Percentiles rank a stretch among this genome's conserved stretches.
These are phyloP conservation scores for Colletotrichum neosansevieriae DNA, from an alignment of 2,329 filamentous ascomycete species.

Conservation along the genomic window DNA sequence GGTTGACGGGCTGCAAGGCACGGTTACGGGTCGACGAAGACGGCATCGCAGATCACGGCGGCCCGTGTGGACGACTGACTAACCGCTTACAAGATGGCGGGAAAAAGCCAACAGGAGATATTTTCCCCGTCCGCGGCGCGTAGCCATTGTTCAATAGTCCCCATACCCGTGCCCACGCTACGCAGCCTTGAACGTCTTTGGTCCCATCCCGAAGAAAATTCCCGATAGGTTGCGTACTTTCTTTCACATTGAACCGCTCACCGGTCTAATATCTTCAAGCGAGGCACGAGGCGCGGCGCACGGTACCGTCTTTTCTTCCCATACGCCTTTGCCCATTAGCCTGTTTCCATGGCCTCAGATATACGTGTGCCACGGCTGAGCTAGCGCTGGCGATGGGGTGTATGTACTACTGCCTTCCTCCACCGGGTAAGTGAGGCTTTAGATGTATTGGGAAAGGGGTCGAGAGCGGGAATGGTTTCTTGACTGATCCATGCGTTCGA, in stretches of 20 bases:
- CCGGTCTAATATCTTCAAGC: background rate
- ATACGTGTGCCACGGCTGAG: constrained; percentile 5
- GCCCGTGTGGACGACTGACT: constrained; percentile 4
- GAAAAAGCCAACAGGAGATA: background rate
- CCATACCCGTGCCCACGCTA: constrained; percentile 24
- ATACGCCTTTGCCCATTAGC: constrained; percentile 6
- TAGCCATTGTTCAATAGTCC: constrained; percentile 31
- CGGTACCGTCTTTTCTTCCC: constrained; percentile 8
- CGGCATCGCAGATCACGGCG: constrained; percentile 13
- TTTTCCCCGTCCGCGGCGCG: background rate
- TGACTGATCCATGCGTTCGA: constrained; percentile 2
- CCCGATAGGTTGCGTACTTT: constrained; percentile 19
- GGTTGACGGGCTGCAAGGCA: background rate
- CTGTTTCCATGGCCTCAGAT: constrained; percentile 12
- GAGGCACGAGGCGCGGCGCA: constrained; percentile 10
- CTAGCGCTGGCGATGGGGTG: background rate
- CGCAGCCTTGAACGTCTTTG: background rate
- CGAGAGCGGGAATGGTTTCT: constrained; percentile 6
- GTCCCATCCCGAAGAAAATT: constrained; percentile 8
- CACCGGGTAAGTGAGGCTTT: background rate
- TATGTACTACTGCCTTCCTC: background rate
- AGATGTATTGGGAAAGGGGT: constrained; percentile 6
- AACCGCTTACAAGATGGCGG: constrained; percentile 10
- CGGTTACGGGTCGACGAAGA: background rate
- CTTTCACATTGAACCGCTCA: background rate